Percentiles rank a stretch among this genome's conserved stretches.
phyloP scores from a whole-genome alignment of 106 monocot species.

The Amphibolis antarctica region DNA sequence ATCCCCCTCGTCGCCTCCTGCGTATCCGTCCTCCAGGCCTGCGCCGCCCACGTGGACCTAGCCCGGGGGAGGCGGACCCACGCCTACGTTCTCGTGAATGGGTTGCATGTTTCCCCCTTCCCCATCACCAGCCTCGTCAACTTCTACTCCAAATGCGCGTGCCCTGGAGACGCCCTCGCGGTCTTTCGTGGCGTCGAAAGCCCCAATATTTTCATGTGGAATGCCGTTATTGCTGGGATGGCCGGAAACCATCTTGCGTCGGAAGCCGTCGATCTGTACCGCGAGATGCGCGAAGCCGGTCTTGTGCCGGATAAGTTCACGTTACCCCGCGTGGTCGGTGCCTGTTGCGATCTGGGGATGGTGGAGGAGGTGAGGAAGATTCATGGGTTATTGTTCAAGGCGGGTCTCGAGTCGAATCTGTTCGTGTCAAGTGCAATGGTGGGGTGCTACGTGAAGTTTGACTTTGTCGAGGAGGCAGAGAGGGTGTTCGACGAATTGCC shows the following conservation, averaged over 20 bases:
- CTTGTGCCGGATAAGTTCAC: slow-evolving; percentile 50
- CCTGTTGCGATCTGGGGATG: slow-evolving; percentile 29
- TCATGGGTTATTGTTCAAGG: slow-evolving; percentile 30
- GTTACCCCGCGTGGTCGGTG: slow-evolving; percentile 38
- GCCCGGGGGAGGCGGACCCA: slow-evolving; percentile 23
- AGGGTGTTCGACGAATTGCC: slow-evolving; percentile 48
- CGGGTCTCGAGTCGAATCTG: slow-evolving; percentile 24
- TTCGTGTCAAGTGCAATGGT: slow-evolving; percentile 57
- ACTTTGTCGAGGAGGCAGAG: slow-evolving; percentile 17
- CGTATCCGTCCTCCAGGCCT: slow-evolving; percentile 30
- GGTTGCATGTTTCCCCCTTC: slow-evolving; percentile 33
- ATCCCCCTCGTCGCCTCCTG: background rate
- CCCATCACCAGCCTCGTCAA: slow-evolving; percentile 48
- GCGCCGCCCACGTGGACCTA: slow-evolving; percentile 16
- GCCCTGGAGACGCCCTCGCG: slow-evolving; percentile 24
- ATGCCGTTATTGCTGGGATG: slow-evolving; percentile 40
- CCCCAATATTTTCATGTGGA: slow-evolving; percentile 39
- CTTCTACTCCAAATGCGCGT: slow-evolving; percentile 41
- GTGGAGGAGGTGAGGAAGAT: slow-evolving; percentile 2
- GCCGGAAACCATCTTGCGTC: slow-evolving; percentile 28
- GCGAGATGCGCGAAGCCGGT: slow-evolving; percentile 9
- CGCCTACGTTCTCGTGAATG: slow-evolving; percentile 19
- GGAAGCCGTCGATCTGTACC: slow-evolving; percentile 27
- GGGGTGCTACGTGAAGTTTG: slow-evolving; percentile 29
- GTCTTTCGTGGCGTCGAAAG: slow-evolving; percentile 19